Base-by-base conservation (phyloP, 106 monocot species). In the Acorus gramineus region DNA sequence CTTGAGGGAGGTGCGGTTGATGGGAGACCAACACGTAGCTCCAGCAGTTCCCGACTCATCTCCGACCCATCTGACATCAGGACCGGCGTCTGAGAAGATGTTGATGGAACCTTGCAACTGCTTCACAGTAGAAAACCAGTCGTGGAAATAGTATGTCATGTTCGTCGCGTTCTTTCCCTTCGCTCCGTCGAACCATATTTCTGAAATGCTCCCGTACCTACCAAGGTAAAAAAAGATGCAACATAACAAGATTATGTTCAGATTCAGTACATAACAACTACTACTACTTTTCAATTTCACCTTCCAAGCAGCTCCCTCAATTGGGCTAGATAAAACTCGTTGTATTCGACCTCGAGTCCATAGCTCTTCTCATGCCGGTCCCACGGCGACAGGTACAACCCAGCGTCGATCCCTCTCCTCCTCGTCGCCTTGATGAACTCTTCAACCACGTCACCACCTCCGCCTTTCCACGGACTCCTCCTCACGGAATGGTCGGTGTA, bases 181-280 rank as follows among this genome's bases (percentile, higher is more conserved):
- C 3, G 93, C 93, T n/a, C 93, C 93, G 53, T 93, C 93, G 59
- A 93, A 93, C 93, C 93, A 93, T 47, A 93, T 81, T 72, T 93
- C 93, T 52, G 78, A 75, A 14, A 89, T 60, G 47, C 53, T 75
- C 9, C 93, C 89, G 44, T 93, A 89, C n/a, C 86, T 90, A 43
- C 14, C n/a, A 7, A 28, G 28, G 28, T 0, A 28, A 28, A 28
- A 28, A 28, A 0, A 28, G 1, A 28, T 28, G 28, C 28, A 28
- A 28, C 28, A 28, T 28, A 28, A 1, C 50, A 4, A 48, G 45
- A 61, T 47, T 4, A 43, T 55, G 14, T 2, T 53, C 7, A 71
- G 11, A 7, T 11, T 3, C 7, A 5, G 6, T 10, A n/a, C 43
- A 11, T 46, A 28, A 28, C 28, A 28, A 28, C 28, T 28, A 28